Evolutionary conservation across 1,284 basidiomycete species (phyloP).

Genomic region (Mixia osmundae): DNA sequence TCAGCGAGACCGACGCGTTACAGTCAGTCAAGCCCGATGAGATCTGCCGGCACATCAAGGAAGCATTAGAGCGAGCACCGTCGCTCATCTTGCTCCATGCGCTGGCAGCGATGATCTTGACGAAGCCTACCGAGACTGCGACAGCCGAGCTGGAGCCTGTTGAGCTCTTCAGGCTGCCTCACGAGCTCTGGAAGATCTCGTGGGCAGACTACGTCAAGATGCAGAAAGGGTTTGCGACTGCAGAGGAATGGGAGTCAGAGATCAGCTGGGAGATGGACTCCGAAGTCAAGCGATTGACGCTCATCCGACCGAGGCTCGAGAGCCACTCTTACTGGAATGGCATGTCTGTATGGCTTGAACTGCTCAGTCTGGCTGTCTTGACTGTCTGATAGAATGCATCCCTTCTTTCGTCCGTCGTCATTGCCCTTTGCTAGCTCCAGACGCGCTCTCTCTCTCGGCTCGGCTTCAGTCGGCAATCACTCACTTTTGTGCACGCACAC

Average conservation of each 20-base stretch:
- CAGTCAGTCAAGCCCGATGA: background rate
- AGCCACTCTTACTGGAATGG: no score
- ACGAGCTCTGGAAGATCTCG: constrained; percentile 12
- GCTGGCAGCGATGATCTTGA: constrained; percentile 13
- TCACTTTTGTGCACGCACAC: no score
- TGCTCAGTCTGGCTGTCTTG: no score
- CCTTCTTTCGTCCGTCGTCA: no score
- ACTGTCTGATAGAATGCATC: no score
- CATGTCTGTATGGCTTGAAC: no score
- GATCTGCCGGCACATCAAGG: constrained; percentile 13
- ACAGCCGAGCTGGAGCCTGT: no score
- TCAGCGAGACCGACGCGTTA: background rate
- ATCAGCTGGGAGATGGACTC: constrained; percentile 15
- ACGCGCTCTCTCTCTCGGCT: no score
- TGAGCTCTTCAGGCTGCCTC: constrained; percentile 15
- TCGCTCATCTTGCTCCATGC: constrained; percentile 16
- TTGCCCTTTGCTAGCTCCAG: no score
- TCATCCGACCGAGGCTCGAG: no score
- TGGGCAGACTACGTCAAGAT: constrained; percentile 15
- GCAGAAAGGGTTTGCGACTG: constrained; percentile 15
- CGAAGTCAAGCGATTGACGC: constrained; percentile 9
- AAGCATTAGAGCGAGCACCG: constrained; percentile 13
- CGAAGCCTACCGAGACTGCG: no score
- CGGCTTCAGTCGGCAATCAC: no score
- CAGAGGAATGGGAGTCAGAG: constrained; percentile 16